Base-by-base conservation (phyloP, 1,284 basidiomycete species). In the Coniophora puteana region DNA sequence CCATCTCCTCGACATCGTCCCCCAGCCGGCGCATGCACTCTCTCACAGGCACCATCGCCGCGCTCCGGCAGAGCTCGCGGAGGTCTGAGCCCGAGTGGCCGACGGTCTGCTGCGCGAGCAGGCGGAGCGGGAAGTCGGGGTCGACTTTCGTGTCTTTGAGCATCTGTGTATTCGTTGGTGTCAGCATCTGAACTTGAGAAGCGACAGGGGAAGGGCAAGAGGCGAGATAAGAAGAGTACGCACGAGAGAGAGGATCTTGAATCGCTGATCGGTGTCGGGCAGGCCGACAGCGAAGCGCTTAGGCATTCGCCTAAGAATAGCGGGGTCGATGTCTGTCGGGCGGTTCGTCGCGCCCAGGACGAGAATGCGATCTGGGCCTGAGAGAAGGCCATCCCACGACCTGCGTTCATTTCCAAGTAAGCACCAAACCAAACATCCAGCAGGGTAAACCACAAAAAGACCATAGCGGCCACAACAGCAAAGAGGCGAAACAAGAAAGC, bases 301-400 rank as follows among this genome's bases (percentile, higher is more conserved):
- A 0, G 96, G 96, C 92, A 99, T 93, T 25, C 95, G 84, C 21
- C 95, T 80, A 4, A 98, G 74, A 55, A 98, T 95, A 17, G 95
- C 95, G 10, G 90, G 73, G 63, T 99, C 96, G 43, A 99, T 99
- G 57, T 97, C 95, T 52, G 80, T 82, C 11, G 94, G 94, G 47
- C 96, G 74, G 63, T 99, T 99, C 5, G 95, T 98, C 0, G 94
- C 95, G 22, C 95, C 95, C 2, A 99, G 79, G 4, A 99, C 91
- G 48, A 99, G 66, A 54, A 99, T 95, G 17, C 93, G 78, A 53
- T 89, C 84, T 0, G 74, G 77, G 4, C 81, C 83, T 0, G 92
- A 93, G 1, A 86, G 78, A n/a, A 99, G 71, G 4, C 96, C 96
- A 61, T 99, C 96, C 96, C 96, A 99, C 26, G 97, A 71, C 3